These are phyloP conservation scores for Psilocybe tampanensis DNA, from an alignment of 768 basidiomycete genomes.

Conservation along the genomic window DNA sequence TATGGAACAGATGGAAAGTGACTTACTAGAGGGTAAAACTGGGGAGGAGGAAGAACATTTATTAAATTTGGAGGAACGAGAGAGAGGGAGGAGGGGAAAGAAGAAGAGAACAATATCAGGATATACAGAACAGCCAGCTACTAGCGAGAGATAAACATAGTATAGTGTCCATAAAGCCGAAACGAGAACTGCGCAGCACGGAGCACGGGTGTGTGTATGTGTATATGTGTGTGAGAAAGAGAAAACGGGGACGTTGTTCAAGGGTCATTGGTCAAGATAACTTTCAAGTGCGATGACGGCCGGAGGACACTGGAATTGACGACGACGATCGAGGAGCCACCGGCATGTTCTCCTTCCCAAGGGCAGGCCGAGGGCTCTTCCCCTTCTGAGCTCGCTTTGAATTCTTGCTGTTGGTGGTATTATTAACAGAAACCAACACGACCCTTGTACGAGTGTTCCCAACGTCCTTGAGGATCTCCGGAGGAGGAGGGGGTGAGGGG, in stretches of 20 bases:
- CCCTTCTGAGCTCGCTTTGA: constrained; percentile 3
- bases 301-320: background rate
- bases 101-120: too few relatives aligned
- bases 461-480: constrained; percentile 10
- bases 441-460: constrained; percentile 7
- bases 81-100: background rate
- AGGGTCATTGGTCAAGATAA: too few relatives aligned
- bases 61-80: background rate
- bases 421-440: background rate
- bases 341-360: constrained; percentile 19
- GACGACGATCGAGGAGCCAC: background rate
- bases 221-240: too few relatives aligned
- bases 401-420: background rate
- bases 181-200: background rate
- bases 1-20: background rate
- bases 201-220: background rate
- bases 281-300: background rate
- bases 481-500: background rate
- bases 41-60: background rate
- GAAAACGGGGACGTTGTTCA: too few relatives aligned
- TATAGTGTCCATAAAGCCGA: constrained; percentile 3
- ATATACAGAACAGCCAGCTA: too few relatives aligned
- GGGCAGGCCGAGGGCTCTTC: constrained; percentile 8
- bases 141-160: too few relatives aligned
- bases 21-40: background rate